Base-by-base conservation (phyloP, 2,329 filamentous ascomycete species). In the Fusarium sp. region DNA sequence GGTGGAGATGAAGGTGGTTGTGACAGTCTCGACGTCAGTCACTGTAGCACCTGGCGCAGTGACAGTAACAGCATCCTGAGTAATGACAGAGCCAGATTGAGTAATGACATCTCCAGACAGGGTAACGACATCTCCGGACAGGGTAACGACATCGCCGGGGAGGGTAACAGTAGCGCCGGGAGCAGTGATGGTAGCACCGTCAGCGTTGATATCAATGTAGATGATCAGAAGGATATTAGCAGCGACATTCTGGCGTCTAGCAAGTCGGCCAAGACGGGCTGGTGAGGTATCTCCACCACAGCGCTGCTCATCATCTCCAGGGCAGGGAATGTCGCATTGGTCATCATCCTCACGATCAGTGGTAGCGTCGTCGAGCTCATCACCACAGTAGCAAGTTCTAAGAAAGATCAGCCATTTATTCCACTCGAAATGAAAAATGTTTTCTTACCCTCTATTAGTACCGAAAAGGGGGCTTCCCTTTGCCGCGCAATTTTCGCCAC, bases 371-470 rank as follows among this genome's bases (percentile, higher is more conserved):
- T 29, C 27, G 27, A 29, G 27, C 1, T 4, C 3, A 4, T 62
- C 47, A 54, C 72, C 65, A 30, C 72, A 75, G 69, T 66, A 75
- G 58, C 73, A 75, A 16, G 61, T n/a, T 20, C 67, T 74, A n/a
- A 27, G 13, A 13, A 1, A 1, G 6, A 41, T 72, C 38, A 73
- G 69, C 27, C 18, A 27, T 27, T 27, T 27, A 10, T 27, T 27
- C 25, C 25, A 27, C 25, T 27, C 25, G 25, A 8, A 9, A 27
- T 27, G 9, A 27, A 27, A 8, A 27, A 22, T 43, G 12, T 7
- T 13, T 43, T 8, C 40, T 43, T 43, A 43, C 40, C 20, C 11
- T 24, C 20, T 43, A 6, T 24, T 6, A 9, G 40, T 43, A 24
- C 20, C 20, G 12, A 43, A 43, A 5, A 10, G 5, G 12, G 13